Conservation (phyloP, 129 eudicot species). For the Apium graveolens region DNA sequence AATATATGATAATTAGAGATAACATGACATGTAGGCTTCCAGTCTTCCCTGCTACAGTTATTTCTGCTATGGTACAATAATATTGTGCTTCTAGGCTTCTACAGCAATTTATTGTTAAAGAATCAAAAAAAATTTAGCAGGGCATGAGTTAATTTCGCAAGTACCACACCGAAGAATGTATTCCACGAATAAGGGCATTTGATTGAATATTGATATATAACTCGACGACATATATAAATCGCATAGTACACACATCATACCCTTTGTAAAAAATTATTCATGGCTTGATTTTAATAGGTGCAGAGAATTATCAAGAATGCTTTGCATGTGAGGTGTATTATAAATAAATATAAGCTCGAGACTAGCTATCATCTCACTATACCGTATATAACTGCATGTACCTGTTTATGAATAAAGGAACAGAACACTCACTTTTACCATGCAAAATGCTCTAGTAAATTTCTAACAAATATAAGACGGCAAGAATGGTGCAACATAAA, state of each 20-base stretch:
- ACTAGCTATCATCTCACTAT: not conserved
- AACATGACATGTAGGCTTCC: not conserved
- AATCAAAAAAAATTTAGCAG: not conserved
- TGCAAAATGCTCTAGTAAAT: not conserved
- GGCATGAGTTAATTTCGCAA: not conserved
- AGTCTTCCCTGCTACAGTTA: not conserved
- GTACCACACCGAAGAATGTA: too few species aligned
- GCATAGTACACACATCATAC: not conserved
- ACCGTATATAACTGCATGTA: not conserved
- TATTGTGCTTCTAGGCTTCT: not conserved
- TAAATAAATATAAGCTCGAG: not conserved
- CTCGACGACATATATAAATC: not conserved
- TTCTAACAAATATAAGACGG: not conserved
- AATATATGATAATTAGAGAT: not conserved
- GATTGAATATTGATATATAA: not conserved
- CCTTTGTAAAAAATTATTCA: not conserved
- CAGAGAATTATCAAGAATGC: not conserved
- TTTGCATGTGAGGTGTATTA: not conserved
- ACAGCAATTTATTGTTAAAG: not conserved
- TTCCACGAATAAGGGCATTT: not conserved
- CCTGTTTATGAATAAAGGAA: not conserved
- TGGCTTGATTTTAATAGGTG: not conserved
- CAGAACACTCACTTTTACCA: not conserved
- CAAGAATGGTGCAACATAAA: not conserved
- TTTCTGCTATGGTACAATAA: not conserved